Percentiles rank a stretch among this genome's conserved stretches.
phyloP scores from a whole-genome alignment of 2,329 filamentous ascomycete species.

The Davidsoniella virescens region DNA sequence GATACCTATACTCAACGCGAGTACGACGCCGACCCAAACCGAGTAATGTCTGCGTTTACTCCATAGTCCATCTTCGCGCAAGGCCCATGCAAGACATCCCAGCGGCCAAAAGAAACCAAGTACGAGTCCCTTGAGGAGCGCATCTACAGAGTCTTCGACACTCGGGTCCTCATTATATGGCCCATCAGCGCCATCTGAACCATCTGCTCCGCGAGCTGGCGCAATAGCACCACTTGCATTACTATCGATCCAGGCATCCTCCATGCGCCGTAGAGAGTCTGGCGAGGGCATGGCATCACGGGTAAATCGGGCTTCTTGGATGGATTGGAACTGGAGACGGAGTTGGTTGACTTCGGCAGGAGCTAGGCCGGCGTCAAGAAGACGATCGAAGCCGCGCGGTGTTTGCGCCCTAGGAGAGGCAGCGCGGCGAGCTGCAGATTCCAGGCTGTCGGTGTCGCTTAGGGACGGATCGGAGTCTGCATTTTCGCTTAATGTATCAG shows the following conservation, averaged over 20 bases:
- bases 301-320: slow-evolving; percentile 67
- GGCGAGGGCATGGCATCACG: slow-evolving; percentile 79
- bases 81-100: slow-evolving; percentile 69
- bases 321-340: slow-evolving; percentile 73
- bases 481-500: no score
- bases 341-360: slow-evolving; percentile 68
- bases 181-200: background rate
- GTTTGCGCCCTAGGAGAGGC: background rate
- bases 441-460: no score
- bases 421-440: slow-evolving; percentile 16
- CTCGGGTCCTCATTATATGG: slow-evolving; percentile 20
- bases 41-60: slow-evolving; percentile 52
- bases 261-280: slow-evolving; percentile 56
- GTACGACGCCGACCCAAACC: slow-evolving; percentile 54
- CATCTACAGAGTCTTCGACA: slow-evolving; percentile 50
- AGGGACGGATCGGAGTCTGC: no score
- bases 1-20: slow-evolving; percentile 45
- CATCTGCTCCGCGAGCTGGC: slow-evolving; percentile 16
- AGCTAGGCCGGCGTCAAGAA: slow-evolving; percentile 69
- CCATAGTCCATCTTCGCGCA: slow-evolving; percentile 78
- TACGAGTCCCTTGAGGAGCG: slow-evolving; percentile 73
- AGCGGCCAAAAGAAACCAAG: slow-evolving; percentile 93
- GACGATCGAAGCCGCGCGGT: slow-evolving; percentile 67
- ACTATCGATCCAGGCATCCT: slow-evolving; percentile 82
- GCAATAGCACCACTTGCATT: slow-evolving; percentile 28